These are phyloP conservation scores for Paraleonurus japonicus DNA, from an alignment of 257 asterid genomes.

Conservation along the genomic window DNA sequence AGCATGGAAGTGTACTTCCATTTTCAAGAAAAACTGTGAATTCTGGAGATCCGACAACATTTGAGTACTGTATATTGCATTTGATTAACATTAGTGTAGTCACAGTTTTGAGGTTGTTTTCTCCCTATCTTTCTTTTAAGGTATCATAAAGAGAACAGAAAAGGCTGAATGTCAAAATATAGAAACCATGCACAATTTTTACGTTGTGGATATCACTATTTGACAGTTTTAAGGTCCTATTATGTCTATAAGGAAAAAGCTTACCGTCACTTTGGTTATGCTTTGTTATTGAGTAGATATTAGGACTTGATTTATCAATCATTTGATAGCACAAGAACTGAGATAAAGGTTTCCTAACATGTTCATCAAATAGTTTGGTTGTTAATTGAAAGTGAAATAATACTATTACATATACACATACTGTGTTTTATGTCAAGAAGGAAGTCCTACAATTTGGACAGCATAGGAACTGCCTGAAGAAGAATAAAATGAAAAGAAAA, in stretches of 20 bases:
- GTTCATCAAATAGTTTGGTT: background rate
- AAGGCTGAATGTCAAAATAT: background rate
- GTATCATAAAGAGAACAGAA: background rate
- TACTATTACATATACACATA: background rate
- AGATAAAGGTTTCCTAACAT: background rate
- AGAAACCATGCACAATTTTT: background rate
- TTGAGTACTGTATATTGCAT: too few species aligned
- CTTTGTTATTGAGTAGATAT: background rate
- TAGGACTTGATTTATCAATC: background rate
- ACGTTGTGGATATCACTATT: slow-evolving; percentile 22
- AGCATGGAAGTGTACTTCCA: background rate
- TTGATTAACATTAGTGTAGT: too few species aligned
- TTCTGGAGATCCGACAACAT: too few species aligned
- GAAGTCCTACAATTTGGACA: background rate
- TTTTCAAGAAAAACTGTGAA: background rate
- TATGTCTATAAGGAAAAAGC: background rate
- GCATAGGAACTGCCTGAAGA: background rate
- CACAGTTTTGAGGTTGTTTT: too few species aligned
- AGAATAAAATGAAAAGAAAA: background rate
- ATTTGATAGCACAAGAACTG: background rate
- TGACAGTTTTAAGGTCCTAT: background rate
- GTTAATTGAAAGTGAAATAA: background rate
- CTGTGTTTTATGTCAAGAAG: background rate
- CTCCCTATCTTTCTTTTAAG: background rate
- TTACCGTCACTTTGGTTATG: background rate